A percentile compares a stretch with the other conserved stretches of the same genome.
Conservation (phyloP, 331 rosid genomes). For the Rhamnella rubrinervis region DNA sequence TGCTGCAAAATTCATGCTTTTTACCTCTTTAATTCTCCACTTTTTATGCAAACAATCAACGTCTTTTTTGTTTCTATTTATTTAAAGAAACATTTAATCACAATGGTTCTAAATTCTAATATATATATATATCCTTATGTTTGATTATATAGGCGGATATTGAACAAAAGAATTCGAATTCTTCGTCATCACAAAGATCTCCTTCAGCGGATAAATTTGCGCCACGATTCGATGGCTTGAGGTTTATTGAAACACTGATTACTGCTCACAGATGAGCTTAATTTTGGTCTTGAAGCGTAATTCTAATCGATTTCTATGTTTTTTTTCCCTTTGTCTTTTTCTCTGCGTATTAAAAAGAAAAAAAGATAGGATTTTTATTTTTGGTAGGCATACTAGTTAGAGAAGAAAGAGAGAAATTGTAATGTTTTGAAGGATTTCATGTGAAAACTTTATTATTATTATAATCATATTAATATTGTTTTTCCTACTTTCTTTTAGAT, state of each 20-base stretch:
- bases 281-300: not conserved
- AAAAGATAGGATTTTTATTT: not conserved
- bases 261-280: constrained; percentile 68
- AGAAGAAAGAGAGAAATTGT: not conserved
- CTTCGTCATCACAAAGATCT: constrained; percentile 25
- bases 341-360: too few relatives aligned
- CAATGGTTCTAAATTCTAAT: not conserved
- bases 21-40: too few relatives aligned
- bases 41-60: not conserved
- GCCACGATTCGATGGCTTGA: constrained; percentile 80
- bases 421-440: not conserved
- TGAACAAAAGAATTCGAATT: constrained; percentile 20
- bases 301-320: not conserved
- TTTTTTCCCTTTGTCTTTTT: too few relatives aligned
- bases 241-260: constrained; percentile 76
- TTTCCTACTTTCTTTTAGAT: not conserved
- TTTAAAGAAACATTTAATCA: not conserved
- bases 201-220: constrained; percentile 62
- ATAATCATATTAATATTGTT: not conserved
- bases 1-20: too few relatives aligned
- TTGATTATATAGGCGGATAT: constrained; percentile 36
- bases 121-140: not conserved
- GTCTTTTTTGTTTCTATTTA: not conserved
- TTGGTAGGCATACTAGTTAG: not conserved
- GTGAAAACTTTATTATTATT: not conserved